Base-by-base conservation (phyloP, 2,329 filamentous ascomycete genomes). In the Penicillium thymicola region DNA sequence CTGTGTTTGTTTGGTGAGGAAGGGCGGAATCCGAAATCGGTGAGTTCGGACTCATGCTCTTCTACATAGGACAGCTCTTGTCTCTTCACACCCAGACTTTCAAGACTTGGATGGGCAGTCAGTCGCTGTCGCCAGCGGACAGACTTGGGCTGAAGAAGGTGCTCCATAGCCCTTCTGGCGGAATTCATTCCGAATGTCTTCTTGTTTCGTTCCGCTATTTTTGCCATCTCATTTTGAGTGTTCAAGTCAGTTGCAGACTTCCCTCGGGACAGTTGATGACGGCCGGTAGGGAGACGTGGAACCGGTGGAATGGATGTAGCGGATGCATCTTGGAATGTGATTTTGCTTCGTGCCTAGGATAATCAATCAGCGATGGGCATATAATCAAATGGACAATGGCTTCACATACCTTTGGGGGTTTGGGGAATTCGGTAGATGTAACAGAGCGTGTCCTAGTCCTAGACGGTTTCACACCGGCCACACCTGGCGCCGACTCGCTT, bases 1-100 rank as follows among this genome's bases (percentile, higher is more conserved):
- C 73, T 75, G 54, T 75, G 62, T 16, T 60, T 75, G 5, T 61
- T 75, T 52, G 70, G 78, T 66, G 72, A 68, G 11, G 83, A 80
- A 16, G 65, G 47, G 42, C 70, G 66, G 38, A 69, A 67, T 23
- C 62, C 60, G 37, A 55, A 54, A 27, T 65, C 59, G 1, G 57
- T 58, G 21, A 61, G 34, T 32, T 62, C 59, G 4, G 56, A 58
- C 42, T 59, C 60, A 52, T 63, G 54, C 13, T 64, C 59, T 36
- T 65, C 64, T 2, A 65, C 63, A 45, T 63, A 58, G 1, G 58
- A 57, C 18, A 67, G 47, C 13, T 68, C 65, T 16, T 69, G 65
- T 42, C 60, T 65, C 43, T 67, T 69, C 18, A 69, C 51, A 1
- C 70, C 69, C 8, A 72, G 64, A 36, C 68, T 70, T 38, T 73